Conservation (phyloP, 164 flowering plant genomes). For the Nymphaea thermarum region DNA sequence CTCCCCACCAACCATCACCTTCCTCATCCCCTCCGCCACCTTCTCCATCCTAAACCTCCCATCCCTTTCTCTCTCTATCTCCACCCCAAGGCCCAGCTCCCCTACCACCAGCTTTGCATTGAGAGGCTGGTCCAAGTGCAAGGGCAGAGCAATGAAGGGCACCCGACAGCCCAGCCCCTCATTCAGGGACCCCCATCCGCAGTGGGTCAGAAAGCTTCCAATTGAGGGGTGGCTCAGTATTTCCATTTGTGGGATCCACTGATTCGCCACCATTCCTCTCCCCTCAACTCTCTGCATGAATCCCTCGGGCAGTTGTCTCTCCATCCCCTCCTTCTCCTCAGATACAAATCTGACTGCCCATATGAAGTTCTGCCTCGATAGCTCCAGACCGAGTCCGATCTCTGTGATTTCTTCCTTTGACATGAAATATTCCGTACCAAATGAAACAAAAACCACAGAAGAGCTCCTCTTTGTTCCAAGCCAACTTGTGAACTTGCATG, state of each 20-base stretch:
- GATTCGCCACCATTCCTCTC: conserved; percentile 18
- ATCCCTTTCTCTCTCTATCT: conserved; percentile 1
- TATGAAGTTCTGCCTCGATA: conserved; percentile 18
- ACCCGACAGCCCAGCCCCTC: conserved; percentile 25
- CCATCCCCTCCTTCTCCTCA: conserved; percentile 7
- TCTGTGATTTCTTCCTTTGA: conserved; percentile 23
- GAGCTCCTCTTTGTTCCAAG: conserved; percentile 12
- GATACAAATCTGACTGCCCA: conserved; percentile 22
- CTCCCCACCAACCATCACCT: neutral
- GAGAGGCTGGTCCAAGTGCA: conserved; percentile 35
- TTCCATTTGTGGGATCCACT: conserved; percentile 24
- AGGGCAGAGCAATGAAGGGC: conserved; percentile 31
- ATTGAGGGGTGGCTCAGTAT: conserved; percentile 16
- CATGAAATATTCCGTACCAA: conserved; percentile 35
- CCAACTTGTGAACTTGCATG: conserved; percentile 15
- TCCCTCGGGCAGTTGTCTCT: conserved; percentile 15
- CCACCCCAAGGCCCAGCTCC: conserved; percentile 31
- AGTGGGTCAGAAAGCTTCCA: conserved; percentile 13
- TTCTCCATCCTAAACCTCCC: neutral
- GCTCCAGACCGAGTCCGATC: conserved; percentile 24
- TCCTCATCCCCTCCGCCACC: neutral
- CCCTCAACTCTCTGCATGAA: neutral
- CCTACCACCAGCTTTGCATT: conserved; percentile 25
- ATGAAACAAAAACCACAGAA: conserved; percentile 25
- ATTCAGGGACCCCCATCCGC: conserved; percentile 21